Evolutionary conservation across 2,329 filamentous ascomycete species (phyloP), one percentile per base, ranked within the genome.

Genomic region (Rhynchosporium graminicola): DNA sequence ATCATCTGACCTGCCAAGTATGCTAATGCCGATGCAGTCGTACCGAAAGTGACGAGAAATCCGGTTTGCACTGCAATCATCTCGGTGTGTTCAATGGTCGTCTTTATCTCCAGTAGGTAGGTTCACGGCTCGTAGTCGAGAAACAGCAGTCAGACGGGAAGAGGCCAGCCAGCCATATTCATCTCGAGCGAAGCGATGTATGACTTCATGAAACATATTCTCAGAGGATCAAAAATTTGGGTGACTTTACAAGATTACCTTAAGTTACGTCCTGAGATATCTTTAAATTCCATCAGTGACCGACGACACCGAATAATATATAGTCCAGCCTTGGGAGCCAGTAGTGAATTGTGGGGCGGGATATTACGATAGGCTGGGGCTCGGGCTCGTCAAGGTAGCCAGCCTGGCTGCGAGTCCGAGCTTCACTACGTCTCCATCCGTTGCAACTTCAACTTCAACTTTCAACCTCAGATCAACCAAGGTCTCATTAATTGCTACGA

Each of bases 1-100:
- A 50, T 47, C 64, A 60, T 66, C 60, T 66, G 63, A 65, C 66
- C 60, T 67, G 61, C 63, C 63, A 58, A 38, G 45, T 61, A 56
- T 64, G 60, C 62, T 60, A 20, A 54, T 55, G 42, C 52, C 29
- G 15, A 60, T 63, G 63, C 62, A 64, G 13, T 46, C 48, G 33
- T 45, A 33, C 60, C 51, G 60, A 60, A 66, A 66, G 58, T 60
- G 60, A 57, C 13, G 38, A 58, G 51, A 61, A 52, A 55, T 60
- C 54, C 60, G 55, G 60, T 60, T 57, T 59, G 59, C 42, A 57
- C 60, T 46, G 31, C 55, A 55, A 29, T 48, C 38, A 62, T 64
- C 63, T 52, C 33, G 5, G 33, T 36, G 5, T 36, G 9, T 36
- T 36, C 33, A 36, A 6, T 10, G 33, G 60, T 45, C 36, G 26